Percentiles rank a stretch among this genome's conserved stretches.
Conservation (phyloP, 768 basidiomycete species). For the Hortiboletus campestris region DNA sequence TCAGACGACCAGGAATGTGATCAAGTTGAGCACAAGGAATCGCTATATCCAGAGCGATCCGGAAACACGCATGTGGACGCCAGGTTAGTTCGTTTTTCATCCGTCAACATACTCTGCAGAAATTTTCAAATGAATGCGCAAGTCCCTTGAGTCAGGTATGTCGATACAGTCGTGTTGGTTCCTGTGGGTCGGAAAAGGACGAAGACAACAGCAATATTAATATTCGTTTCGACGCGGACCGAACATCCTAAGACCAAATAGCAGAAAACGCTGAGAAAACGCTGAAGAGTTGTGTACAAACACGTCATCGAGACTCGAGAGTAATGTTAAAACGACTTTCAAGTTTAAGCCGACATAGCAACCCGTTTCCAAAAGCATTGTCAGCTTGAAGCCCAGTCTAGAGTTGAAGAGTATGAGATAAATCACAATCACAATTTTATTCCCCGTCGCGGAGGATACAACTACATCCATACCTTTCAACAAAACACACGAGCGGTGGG, state of each 20-base stretch:
- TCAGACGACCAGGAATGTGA: background rate
- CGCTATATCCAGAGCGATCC: background rate
- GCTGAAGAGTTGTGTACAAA: background rate
- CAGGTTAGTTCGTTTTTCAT: background rate
- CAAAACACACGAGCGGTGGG: constrained; percentile 4
- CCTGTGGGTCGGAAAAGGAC: too few relatives aligned
- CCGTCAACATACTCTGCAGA: background rate
- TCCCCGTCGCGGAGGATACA: constrained; percentile 5
- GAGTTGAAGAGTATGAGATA: constrained; percentile 5
- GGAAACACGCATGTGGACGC: background rate
- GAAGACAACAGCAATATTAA: background rate
- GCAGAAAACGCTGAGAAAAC: background rate
- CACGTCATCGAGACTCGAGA: background rate
- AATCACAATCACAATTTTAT: constrained; percentile 8
- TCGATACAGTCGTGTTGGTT: background rate
- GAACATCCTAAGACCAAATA: background rate
- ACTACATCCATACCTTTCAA: constrained; percentile 9
- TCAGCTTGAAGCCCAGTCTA: background rate
- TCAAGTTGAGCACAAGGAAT: background rate
- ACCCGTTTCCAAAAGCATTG: background rate
- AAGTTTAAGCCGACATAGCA: background rate
- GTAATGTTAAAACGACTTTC: background rate
- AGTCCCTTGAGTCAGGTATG: background rate
- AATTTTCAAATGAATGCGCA: background rate
- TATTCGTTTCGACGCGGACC: background rate